phyloP scores from a whole-genome alignment of 2,329 filamentous ascomycete species.

The Paraconiothyrium sp. region DNA sequence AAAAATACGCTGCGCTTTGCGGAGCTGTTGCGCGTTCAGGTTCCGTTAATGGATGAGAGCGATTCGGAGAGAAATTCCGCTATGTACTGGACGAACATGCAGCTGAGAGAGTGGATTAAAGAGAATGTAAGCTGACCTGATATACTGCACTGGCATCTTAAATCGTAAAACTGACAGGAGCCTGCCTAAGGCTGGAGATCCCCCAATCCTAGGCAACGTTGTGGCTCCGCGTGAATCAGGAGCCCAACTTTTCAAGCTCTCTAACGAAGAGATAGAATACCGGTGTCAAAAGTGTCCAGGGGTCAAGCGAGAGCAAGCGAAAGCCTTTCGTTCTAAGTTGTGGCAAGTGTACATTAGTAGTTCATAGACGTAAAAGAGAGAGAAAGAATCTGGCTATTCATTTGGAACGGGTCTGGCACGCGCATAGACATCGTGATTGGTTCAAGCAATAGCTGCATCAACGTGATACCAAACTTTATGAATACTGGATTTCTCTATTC shows the following conservation, averaged over 20 bases:
- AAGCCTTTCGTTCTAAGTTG: constrained; percentile 55
- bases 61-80: constrained; percentile 42
- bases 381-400: too few relatives aligned
- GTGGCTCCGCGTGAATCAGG: constrained; percentile 56
- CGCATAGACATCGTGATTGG: neutral
- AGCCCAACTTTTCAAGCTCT: constrained; percentile 54
- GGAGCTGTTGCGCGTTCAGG: constrained; percentile 56
- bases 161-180: constrained; percentile 16
- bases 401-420: too few relatives aligned
- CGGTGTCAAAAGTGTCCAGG: constrained; percentile 53
- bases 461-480: too few relatives aligned
- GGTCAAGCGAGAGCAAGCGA: constrained; percentile 52
- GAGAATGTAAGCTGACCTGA: constrained; percentile 48
- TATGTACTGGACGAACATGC: constrained; percentile 53
- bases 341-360: constrained; percentile 42
- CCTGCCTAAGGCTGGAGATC: constrained; percentile 51
- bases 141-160: neutral
- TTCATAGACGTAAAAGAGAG: constrained; percentile 13
- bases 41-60: constrained; percentile 38
- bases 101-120: constrained; percentile 53
- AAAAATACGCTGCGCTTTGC: constrained; percentile 63
- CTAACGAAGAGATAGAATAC: constrained; percentile 51
- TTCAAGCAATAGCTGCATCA: neutral
- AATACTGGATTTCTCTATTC: too few relatives aligned
- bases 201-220: constrained; percentile 43